Evolutionary conservation across 495 filamentous ascomycete species (phyloP), one percentile per base, ranked within the genome.

Genomic region (Aspergillus ellipticus): DNA sequence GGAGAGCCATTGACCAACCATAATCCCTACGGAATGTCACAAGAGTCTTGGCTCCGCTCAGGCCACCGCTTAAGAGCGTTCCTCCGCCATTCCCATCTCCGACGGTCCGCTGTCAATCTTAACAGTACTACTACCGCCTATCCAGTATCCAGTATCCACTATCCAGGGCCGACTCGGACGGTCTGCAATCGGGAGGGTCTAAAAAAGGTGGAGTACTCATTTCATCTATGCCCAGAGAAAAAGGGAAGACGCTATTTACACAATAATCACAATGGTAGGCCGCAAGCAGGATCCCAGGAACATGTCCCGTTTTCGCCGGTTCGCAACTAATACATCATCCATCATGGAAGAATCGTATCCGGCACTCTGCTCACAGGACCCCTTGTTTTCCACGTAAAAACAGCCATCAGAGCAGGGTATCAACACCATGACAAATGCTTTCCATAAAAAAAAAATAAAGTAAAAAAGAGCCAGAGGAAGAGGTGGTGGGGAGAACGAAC

Each of bases 401-500:
- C 43, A 63, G 52, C 53, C 59, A 58, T 58, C 58, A 61, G 56
- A 61, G 53, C 63, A 74, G 75, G 74, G 74, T 77, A 78, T 77
- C 75, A 76, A 77, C 71, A 78, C 74, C 72, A 69, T 71, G 68
- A 71, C 56, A 70, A 71, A 78, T 74, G 73, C 70, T 74, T 69
- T 66, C 61, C 51, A 66, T 65, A 60, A 47, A 51, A 48, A 41
- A 49, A 62, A 51, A 56, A 49, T 45, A 43, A 50, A 28, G 7
- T 28, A 28, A 28, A 28, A 28, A 28, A 7, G 7, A 28, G 24
- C 57, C 31, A 48, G 31, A 37, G 43, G 37, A 55, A 31, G 24
- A 45, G 45, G 33, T 42, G 54, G 15, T 60, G 33, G 56, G 51
- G 52, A 31, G 50, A 58, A 53, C 54, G 35, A 54, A 54, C 60